Percentiles rank a stretch among this genome's conserved stretches.
Evolutionary conservation across 1,284 basidiomycete species (phyloP).

Genomic region (Psilocybe mexicana): DNA sequence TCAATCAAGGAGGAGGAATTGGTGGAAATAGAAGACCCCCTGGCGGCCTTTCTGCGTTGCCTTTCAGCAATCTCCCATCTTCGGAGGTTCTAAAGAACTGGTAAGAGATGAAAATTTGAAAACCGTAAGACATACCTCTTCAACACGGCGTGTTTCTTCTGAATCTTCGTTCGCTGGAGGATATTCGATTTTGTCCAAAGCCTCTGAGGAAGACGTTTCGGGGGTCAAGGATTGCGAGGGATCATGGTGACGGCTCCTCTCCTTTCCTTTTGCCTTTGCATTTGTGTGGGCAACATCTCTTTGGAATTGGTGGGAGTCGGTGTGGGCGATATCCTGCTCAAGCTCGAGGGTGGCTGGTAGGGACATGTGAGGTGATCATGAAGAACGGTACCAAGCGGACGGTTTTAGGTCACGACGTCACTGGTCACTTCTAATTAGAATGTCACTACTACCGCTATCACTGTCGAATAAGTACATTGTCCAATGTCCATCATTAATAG

Average conservation of each 20-base stretch:
- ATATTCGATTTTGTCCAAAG: slow-evolving; percentile 42
- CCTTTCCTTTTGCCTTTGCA: slow-evolving; percentile 36
- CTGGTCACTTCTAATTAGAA: slow-evolving; percentile 1
- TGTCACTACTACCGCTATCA: too few species aligned
- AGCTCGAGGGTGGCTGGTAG: background rate
- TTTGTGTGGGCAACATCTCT: slow-evolving; percentile 17
- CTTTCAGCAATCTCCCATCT: slow-evolving; percentile 75
- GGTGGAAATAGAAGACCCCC: slow-evolving; percentile 33
- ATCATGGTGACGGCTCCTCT: slow-evolving; percentile 25
- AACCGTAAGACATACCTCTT: slow-evolving; percentile 54
- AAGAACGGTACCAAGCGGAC: background rate
- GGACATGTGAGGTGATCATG: slow-evolving; percentile 3
- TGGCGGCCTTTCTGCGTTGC: slow-evolving; percentile 46
- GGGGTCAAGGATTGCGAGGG: slow-evolving; percentile 24
- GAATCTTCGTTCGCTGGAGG: slow-evolving; percentile 67
- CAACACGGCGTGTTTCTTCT: slow-evolving; percentile 63
- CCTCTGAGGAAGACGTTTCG: slow-evolving; percentile 28
- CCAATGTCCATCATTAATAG: too few species aligned
- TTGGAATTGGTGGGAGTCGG: background rate
- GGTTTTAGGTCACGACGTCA: slow-evolving; percentile 18
- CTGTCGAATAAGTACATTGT: too few species aligned
- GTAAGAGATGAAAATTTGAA: slow-evolving; percentile 9
- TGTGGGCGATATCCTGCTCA: slow-evolving; percentile 47
- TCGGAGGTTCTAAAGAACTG: slow-evolving; percentile 55
- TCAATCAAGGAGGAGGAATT: slow-evolving; percentile 49